These are phyloP conservation scores for Eleusine coracana DNA, from an alignment of 176 grass and related monocot species.

Conservation along the genomic window DNA sequence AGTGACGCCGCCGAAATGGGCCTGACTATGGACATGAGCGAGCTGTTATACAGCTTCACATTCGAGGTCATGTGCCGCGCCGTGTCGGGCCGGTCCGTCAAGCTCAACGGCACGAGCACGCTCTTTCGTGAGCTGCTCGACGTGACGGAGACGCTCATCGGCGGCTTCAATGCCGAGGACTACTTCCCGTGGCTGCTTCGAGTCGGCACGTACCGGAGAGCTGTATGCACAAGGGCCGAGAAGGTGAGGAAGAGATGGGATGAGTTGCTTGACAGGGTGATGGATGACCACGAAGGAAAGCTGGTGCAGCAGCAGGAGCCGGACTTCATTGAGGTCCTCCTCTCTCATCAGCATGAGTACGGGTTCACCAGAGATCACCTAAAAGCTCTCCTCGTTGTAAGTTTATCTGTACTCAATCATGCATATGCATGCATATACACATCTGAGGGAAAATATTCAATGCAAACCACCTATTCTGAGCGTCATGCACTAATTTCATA, in stretches of 20 bases:
- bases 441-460: too few relatives aligned
- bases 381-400: slow-evolving; percentile 1
- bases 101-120: background rate
- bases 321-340: background rate
- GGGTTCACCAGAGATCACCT: background rate
- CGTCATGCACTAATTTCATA: too few relatives aligned
- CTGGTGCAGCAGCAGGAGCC: background rate
- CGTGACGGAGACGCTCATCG: slow-evolving; percentile 10
- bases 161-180: slow-evolving; percentile 43
- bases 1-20: background rate
- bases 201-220: slow-evolving; percentile 8
- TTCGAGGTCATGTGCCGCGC: slow-evolving; percentile 41
- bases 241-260: slow-evolving; percentile 33
- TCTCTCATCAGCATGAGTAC: background rate
- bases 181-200: slow-evolving; percentile 30
- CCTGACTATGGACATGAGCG: slow-evolving; percentile 34
- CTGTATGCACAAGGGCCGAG: background rate
- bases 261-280: slow-evolving; percentile 39
- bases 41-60: slow-evolving; percentile 33
- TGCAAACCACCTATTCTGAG: too few relatives aligned
- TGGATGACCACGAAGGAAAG: slow-evolving; percentile 26
- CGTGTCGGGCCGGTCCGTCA: slow-evolving; percentile 11
- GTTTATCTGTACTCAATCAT: background rate
- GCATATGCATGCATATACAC: too few relatives aligned
- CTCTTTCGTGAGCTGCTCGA: slow-evolving; percentile 40